Evolutionary conservation across 495 filamentous ascomycete genomes (phyloP), one percentile per base, ranked within the genome.

Genomic region (Talaromyces adpressus): DNA sequence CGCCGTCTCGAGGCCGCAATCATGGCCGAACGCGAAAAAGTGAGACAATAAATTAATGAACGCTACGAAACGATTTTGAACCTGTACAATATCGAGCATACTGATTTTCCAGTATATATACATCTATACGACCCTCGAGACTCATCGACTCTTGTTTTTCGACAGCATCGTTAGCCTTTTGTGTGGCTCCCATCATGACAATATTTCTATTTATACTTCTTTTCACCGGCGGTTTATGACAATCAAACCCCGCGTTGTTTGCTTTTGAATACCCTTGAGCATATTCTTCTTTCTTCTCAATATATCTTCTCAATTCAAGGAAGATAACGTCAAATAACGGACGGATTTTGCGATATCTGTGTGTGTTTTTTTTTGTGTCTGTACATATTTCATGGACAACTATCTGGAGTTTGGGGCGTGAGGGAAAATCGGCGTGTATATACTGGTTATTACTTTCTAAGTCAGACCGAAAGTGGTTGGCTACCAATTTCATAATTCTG

Each of bases 1-100:
- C 83, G 89, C 67, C 85, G 82, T 69, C 81, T 98, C 62, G 88
- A 95, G 65, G 74, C 77, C 25, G 82, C 85, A 58, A 84, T 90
- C 67, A 74, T 77, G 59, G 74, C 79, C 56, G 86, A 88, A 77
- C 78, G 84, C 59, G 78, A 84, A 65, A 79, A 81, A 63, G 80
- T 87, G 62, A 78, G 76, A 56, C 52, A 56, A 56, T 56, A 30
- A 53, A 65, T 70, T 71, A 30, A 63, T 82, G 36, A 72, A 76
- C 45, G 45, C 16, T 68, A 73, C 59, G 69, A 67, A 64, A 41
- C 45, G 45, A 62, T 51, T n/a, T 29, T 30, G 41, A 12, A 32
- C 29, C 27, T 52, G 47, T 52, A 62, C 45, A 62, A 47, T 62
- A 36, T 53, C 23, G 23, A 61, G 27, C 25, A 16, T 53, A 4